A percentile compares a stretch with the other conserved stretches of the same genome.
Conservation (phyloP, 176 grass and related monocot genomes). For the Avena atlantica region DNA sequence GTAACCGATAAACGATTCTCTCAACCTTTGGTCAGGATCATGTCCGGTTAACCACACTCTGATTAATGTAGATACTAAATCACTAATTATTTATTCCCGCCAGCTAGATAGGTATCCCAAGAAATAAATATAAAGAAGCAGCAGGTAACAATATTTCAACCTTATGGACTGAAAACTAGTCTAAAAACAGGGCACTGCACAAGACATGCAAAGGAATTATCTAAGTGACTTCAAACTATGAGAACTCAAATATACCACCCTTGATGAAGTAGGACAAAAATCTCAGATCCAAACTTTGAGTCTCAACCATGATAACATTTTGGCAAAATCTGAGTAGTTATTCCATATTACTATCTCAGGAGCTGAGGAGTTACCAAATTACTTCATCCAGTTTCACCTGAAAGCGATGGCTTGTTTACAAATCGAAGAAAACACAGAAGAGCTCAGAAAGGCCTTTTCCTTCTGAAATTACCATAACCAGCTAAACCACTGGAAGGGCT, state of each 20-base stretch:
- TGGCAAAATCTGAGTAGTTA: conserved; percentile 10
- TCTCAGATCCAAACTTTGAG: not conserved
- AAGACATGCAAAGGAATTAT: conserved; percentile 5
- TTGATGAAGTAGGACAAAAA: not conserved
- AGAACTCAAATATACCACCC: not conserved
- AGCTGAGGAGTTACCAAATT: not conserved
- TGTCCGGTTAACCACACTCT: no score
- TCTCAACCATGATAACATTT: not conserved
- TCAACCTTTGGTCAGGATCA: no score
- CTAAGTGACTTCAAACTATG: not conserved
- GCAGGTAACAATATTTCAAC: not conserved
- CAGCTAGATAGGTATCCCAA: not conserved
- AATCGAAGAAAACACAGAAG: not conserved
- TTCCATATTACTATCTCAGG: not conserved
- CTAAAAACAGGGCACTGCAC: not conserved
- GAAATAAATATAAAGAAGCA: conserved; percentile 9
- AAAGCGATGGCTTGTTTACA: conserved; percentile 25
- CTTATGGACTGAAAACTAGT: not conserved
- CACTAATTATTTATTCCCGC: not conserved
- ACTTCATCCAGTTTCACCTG: not conserved
- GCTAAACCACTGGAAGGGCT: not conserved
- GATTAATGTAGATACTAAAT: not conserved
- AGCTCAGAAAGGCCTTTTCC: not conserved
- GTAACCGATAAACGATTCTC: no score
- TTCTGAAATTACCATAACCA: conserved; percentile 7